Evolutionary conservation across 306 rosid species (phyloP).

Genomic region (Luffa aegyptiaca): DNA sequence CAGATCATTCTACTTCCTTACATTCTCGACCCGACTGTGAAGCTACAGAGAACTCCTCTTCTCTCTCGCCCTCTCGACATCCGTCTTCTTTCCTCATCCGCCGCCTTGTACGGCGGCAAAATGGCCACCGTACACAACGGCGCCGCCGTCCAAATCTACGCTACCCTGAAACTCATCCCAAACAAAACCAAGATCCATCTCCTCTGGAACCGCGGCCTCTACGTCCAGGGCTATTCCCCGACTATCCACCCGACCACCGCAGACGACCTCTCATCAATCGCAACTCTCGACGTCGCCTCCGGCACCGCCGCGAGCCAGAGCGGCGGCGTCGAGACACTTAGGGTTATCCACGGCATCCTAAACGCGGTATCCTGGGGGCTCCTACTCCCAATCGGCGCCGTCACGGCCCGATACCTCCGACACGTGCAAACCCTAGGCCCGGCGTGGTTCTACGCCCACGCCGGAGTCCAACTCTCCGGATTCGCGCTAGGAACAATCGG

Average conservation of each 20-base stretch:
- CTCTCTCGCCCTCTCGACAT: slow-evolving; percentile 79
- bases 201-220: slow-evolving; percentile 90
- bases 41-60: slow-evolving; percentile 64
- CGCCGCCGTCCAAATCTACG: slow-evolving; percentile 62
- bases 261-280: slow-evolving; percentile 54
- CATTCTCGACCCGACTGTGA: slow-evolving; percentile 63
- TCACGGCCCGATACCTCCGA: slow-evolving; percentile 68
- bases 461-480: slow-evolving; percentile 52
- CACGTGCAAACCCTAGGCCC: slow-evolving; percentile 61
- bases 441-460: slow-evolving; percentile 83
- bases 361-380: slow-evolving; percentile 84
- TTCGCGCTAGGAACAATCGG: slow-evolving; percentile 60
- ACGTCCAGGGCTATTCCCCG: slow-evolving; percentile 96
- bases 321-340: slow-evolving; percentile 22
- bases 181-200: slow-evolving; percentile 64
- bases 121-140: slow-evolving; percentile 68
- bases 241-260: slow-evolving; percentile 83
- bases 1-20: slow-evolving; percentile 67
- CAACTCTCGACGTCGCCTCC: slow-evolving; percentile 61
- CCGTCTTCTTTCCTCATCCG: slow-evolving; percentile 58
- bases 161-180: slow-evolving; percentile 40
- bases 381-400: slow-evolving; percentile 66
- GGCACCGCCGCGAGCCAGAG: slow-evolving; percentile 42
- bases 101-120: slow-evolving; percentile 61
- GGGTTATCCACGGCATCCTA: slow-evolving; percentile 46